phyloP scores from a whole-genome alignment of 2,329 filamentous ascomycete genomes.

The Cercospora citrullina region DNA sequence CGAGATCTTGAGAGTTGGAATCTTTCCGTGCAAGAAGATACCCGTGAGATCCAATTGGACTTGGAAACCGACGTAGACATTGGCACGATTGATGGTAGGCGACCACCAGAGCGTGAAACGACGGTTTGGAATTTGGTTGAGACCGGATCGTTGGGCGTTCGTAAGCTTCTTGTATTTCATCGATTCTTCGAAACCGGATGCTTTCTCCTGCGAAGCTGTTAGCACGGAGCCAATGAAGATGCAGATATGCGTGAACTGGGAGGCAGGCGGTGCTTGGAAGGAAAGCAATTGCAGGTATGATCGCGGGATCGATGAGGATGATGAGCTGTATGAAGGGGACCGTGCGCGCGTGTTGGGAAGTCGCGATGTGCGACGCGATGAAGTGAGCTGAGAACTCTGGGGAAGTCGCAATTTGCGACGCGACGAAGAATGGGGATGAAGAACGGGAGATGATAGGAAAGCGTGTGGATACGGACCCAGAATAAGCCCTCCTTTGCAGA shows the following conservation, averaged over 20 bases:
- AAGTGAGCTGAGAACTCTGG: too few relatives aligned
- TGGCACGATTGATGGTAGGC: slow-evolving; percentile 58
- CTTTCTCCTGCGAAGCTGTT: slow-evolving; percentile 1
- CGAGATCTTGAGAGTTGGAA: slow-evolving; percentile 95
- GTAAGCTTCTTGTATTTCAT: slow-evolving; percentile 99
- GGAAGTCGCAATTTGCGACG: too few relatives aligned
- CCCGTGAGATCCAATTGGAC: slow-evolving; percentile 96
- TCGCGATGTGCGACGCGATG: too few relatives aligned
- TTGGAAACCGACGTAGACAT: slow-evolving; percentile 99
- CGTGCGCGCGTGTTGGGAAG: too few relatives aligned
- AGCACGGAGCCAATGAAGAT: slow-evolving; percentile 33
- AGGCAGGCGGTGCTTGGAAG: background rate
- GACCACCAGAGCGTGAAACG: slow-evolving; percentile 99
- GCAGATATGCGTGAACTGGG: background rate
- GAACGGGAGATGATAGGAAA: too few relatives aligned
- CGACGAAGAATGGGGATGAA: too few relatives aligned
- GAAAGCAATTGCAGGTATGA: background rate
- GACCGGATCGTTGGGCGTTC: slow-evolving; percentile 91
- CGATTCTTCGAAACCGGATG: slow-evolving; percentile 43
- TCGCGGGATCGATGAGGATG: background rate
- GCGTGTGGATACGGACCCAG: too few relatives aligned
- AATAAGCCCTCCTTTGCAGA: slow-evolving; percentile 96
- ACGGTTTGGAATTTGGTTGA: slow-evolving; percentile 98
- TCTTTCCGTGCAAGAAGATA: slow-evolving; percentile 99
- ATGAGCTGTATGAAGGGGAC: background rate